Base-by-base conservation (phyloP, 208 protist genomes). In the Kentomonas sorsogonicus region DNA sequence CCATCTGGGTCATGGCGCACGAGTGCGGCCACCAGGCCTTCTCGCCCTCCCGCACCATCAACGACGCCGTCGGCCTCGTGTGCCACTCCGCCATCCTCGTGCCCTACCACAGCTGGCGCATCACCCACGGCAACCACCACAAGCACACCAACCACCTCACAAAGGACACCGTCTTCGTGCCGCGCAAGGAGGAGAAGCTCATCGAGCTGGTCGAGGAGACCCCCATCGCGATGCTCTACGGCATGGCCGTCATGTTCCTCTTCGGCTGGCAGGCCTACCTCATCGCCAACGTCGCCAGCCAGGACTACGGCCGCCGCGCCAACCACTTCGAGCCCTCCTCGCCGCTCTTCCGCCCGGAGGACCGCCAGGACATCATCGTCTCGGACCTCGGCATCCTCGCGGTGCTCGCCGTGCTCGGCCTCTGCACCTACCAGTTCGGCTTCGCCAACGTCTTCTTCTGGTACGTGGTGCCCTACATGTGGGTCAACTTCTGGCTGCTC, bases 11-110 rank as follows among this genome's bases (percentile, higher is more conserved):
- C 6, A 34, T 98, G 5, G 93, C 86, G 4, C 95, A 98, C 58
- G 95, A 98, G 70, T 98, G 95, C 64, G 95, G 95, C 25, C 95
- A 98, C 64, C 78, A 93, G 39, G 90, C 77, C 52, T 97, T 97
- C 77, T 84, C 76, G 33, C 68, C 88, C 26, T 76, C 64, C 46
- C 68, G 72, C 38, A 23, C 36, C 0, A 9, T 97, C 15, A 96
- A 97, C 74, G 89, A 97, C 72, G 36, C 70, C 22, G 77, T 98
- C 46, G 95, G 95, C 7, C 69, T 93, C 29, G 31, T 95, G 20
- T 44, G 94, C 6, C 95, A 98, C 79, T 91, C 87, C 16, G 59
- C 69, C 20, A 44, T 97, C 23, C 81, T 97, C 16, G 87, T 95
- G 3, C 92, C 94, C 16, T 98, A 96, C 77, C 89, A 90, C 77